phyloP scores from a whole-genome alignment of 225 moss, liverwort and hornwort genomes.

The Bryum argenteum region DNA sequence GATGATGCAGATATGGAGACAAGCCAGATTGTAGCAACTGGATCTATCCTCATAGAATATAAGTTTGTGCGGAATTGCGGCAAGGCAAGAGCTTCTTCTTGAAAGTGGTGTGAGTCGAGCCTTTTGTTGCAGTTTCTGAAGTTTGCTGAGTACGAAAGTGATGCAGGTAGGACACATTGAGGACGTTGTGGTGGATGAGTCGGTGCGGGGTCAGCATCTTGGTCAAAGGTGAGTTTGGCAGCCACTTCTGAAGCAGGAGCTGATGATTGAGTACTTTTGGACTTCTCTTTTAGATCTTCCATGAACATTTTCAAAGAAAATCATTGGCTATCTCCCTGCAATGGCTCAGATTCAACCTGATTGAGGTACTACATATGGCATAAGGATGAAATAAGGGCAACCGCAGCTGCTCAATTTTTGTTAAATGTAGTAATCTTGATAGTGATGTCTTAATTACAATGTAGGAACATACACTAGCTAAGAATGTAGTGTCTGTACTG shows the following conservation, averaged over 20 bases:
- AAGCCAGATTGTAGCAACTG: slow-evolving; percentile 70
- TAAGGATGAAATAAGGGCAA: no score
- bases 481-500: not conserved
- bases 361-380: no score
- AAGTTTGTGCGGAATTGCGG: slow-evolving; percentile 76
- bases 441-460: no score
- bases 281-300: not conserved
- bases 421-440: no score
- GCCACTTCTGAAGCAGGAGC: not conserved
- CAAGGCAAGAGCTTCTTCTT: slow-evolving; percentile 60
- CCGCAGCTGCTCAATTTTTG: no score
- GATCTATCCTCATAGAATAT: slow-evolving; percentile 73
- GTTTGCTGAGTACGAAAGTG: not conserved
- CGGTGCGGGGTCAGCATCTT: slow-evolving; percentile 74
- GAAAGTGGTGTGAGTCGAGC: not conserved
- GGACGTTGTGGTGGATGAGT: slow-evolving; percentile 87
- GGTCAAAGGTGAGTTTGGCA: slow-evolving; percentile 67
- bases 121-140: not conserved
- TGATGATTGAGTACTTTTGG: not conserved
- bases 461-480: no score
- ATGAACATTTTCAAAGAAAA: no score
- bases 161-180: slow-evolving; percentile 87
- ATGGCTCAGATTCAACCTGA: no score
- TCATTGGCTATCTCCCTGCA: no score
- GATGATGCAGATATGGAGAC: slow-evolving; percentile 66